A percentile compares a stretch with the other conserved stretches of the same genome.
phyloP scores from a whole-genome alignment of 495 filamentous ascomycete genomes.

The Aspergillus bridgeri region DNA sequence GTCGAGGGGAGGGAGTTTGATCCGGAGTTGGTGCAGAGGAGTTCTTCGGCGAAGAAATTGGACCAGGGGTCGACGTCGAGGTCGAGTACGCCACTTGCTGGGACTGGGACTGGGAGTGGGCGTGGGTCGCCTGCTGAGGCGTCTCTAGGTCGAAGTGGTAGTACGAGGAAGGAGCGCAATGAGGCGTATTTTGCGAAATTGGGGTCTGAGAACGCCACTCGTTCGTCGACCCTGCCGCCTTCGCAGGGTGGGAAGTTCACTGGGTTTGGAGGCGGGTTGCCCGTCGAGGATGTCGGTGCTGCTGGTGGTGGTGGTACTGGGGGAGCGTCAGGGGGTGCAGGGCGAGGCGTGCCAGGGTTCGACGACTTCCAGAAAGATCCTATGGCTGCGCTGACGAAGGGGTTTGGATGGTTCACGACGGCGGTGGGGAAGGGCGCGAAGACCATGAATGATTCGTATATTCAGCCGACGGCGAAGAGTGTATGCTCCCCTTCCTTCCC shows the following conservation, averaged over 20 bases:
- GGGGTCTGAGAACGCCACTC: conserved; percentile 73
- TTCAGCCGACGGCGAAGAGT: conserved; percentile 86
- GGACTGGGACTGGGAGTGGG: conserved; percentile 17
- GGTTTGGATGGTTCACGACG: conserved; percentile 88
- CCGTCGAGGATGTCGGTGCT: conserved; percentile 17
- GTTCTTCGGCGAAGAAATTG: conserved; percentile 35
- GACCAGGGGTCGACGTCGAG: conserved; percentile 24
- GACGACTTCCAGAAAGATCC: conserved; percentile 91
- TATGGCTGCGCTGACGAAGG: conserved; percentile 80
- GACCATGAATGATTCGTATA: conserved; percentile 80
- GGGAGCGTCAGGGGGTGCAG: too few relatives aligned
- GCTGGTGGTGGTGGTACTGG: conserved; percentile 21
- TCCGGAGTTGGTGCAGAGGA: conserved; percentile 57
- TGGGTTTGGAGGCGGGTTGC: conserved; percentile 78
- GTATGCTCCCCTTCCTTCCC: conserved; percentile 52
- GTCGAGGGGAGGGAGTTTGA: conserved; percentile 76
- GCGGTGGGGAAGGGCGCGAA: conserved; percentile 86
- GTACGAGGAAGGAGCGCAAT: conserved; percentile 59
- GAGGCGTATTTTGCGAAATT: conserved; percentile 87
- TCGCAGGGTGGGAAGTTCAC: conserved; percentile 87
- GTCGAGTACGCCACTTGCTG: conserved; percentile 29
- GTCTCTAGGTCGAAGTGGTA: conserved; percentile 22
- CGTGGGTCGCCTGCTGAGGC: conserved; percentile 33
- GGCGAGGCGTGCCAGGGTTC: conserved; percentile 51
- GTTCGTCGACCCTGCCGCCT: conserved; percentile 71